These are phyloP conservation scores for Aspergillus niger DNA, from an alignment of 2,329 filamentous ascomycete genomes.

Conservation along the genomic window DNA sequence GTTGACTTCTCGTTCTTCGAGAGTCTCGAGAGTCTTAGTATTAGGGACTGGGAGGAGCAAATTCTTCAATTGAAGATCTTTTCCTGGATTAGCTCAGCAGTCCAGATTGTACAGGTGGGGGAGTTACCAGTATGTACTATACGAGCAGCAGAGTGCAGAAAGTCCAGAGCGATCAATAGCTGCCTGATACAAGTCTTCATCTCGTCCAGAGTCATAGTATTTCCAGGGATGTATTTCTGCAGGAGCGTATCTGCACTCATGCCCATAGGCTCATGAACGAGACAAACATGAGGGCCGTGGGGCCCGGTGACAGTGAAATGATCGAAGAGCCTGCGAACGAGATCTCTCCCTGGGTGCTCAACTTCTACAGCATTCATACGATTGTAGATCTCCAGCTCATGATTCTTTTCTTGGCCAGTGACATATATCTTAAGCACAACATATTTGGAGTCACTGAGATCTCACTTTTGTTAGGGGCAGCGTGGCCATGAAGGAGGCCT, in stretches of 20 bases:
- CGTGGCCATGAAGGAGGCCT: no score
- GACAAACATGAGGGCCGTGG: neutral
- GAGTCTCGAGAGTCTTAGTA: neutral
- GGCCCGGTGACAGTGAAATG: neutral
- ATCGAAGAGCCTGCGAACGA: neutral
- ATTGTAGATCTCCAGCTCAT: neutral
- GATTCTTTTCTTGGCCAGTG: neutral
- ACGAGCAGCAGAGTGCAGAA: conserved; percentile 1
- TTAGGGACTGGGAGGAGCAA: neutral
- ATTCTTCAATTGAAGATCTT: neutral
- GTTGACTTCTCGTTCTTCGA: neutral
- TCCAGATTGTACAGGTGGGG: fast-evolving
- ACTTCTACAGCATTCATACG: neutral
- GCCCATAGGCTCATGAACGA: neutral
- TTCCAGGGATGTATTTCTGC: neutral
- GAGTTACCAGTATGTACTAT: neutral
- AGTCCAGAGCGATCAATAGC: neutral
- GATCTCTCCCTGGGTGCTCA: neutral
- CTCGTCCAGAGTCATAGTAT: neutral
- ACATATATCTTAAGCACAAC: neutral
- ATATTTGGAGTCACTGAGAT: neutral
- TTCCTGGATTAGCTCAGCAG: neutral
- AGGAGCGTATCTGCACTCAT: neutral
- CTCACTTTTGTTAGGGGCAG: neutral
- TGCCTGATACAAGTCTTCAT: conserved; percentile 1